Evolutionary conservation across 2,329 filamentous ascomycete species (phyloP), one percentile per base, ranked within the genome.

Genomic region (Trichoderma sp.): DNA sequence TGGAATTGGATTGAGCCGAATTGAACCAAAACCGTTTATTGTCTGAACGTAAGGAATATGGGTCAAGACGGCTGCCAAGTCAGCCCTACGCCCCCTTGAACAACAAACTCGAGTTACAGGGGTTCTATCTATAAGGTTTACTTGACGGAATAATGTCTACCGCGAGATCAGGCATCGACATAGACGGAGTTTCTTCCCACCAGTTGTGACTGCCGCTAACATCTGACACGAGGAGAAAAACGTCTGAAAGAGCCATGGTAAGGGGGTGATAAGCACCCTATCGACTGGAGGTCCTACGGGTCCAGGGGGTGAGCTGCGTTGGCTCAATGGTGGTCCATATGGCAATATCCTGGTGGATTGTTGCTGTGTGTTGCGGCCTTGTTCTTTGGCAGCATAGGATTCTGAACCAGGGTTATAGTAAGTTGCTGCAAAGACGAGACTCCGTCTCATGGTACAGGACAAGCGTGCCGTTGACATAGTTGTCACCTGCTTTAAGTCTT

Each of bases 141-240:
- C 30, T 34, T 10, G 30, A 34, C 30, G 30, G 30, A 10, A 10
- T 34, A 34, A 34, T 34, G 2, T 4, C 28, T 55, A 30, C 19
- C 51, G 19, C 34, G 3, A 21, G 51, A 54, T 55, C 52, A 30
- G 12, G 34, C 50, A 54, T 54, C 50, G 28, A 34, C 41, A 17
- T 10, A 28, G 5, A 12, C 5, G 30, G 44, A 50, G 56, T 10
- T 58, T 19, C 41, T 24, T 2, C 43, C 51, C 43, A 58, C 44
- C 19, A 5, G 39, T 43, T 15, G 43, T 17, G 15, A 1, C 45
- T 45, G 57, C 30, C 47, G 19, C 57, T 60, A 60, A 60, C 43
- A 60, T 60, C 57, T 60, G 19, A 60, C 57, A 60, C 57, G 57
- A 21, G 26, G 19, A 21, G 10, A n/a, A 41, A 50, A 26, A 10